These are phyloP conservation scores for Mycena galopus DNA, from an alignment of 768 basidiomycete genomes.

Conservation along the genomic window DNA sequence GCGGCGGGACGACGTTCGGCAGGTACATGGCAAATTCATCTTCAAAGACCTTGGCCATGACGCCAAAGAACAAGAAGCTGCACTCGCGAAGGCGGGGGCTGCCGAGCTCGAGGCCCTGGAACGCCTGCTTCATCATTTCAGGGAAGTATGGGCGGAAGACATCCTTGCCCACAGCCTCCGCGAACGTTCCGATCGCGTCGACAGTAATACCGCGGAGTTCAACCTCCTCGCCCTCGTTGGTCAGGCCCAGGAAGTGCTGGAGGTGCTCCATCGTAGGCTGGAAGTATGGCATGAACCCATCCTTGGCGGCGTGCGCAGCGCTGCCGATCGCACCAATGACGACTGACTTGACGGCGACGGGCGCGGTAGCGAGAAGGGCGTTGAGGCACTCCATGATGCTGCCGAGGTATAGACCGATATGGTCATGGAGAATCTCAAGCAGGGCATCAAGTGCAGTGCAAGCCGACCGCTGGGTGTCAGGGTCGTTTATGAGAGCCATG, in stretches of 20 bases:
- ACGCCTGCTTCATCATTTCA: conserved; percentile 96
- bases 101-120: conserved; percentile 89
- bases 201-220: conserved; percentile 97
- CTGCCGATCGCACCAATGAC: conserved; percentile 98
- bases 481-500: conserved; percentile 91
- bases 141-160: conserved; percentile 95
- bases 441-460: conserved; percentile 97
- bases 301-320: conserved; percentile 95
- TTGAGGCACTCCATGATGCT: conserved; percentile 96
- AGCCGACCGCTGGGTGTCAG: conserved; percentile 90
- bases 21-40: conserved; percentile 94
- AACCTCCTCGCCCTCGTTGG: conserved; percentile 90
- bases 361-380: conserved; percentile 87
- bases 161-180: conserved; percentile 96
- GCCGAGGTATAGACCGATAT: conserved; percentile 91
- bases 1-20: conserved; percentile 85
- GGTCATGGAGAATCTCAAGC: conserved; percentile 92
- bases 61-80: conserved; percentile 98
- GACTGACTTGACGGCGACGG: conserved; percentile 90
- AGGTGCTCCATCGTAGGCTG: conserved; percentile 90
- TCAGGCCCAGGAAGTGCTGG: conserved; percentile 88
- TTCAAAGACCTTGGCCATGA: conserved; percentile 97
- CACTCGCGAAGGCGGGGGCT: conserved; percentile 92
- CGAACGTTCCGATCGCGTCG: conserved; percentile 98
- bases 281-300: conserved; percentile 94